phyloP scores from a whole-genome alignment of 2,329 filamentous ascomycete species.

The Claviceps digitariae region DNA sequence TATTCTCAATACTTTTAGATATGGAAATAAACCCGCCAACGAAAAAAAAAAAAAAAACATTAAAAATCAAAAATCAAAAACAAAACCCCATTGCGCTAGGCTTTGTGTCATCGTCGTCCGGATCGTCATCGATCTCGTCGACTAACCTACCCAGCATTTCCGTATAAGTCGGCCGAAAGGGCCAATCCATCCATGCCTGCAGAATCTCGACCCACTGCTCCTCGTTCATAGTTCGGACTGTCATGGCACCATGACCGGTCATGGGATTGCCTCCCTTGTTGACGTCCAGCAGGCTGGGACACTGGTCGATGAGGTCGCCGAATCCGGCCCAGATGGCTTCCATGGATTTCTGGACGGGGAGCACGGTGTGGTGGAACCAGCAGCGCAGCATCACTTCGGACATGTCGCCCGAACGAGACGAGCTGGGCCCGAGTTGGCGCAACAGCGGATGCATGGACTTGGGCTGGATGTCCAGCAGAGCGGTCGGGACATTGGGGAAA shows the following conservation, averaged over 20 bases:
- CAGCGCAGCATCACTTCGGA: constrained; percentile 34
- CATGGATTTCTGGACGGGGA: constrained; percentile 31
- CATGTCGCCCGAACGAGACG: constrained; percentile 30
- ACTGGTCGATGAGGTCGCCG: constrained; percentile 33
- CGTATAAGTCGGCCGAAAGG: constrained; percentile 39
- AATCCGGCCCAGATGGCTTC: constrained; percentile 47
- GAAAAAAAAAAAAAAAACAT: too few species aligned
- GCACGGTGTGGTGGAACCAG: constrained; percentile 30
- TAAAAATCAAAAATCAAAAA: neutral
- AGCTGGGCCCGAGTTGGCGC: constrained; percentile 27
- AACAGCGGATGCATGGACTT: constrained; percentile 35
- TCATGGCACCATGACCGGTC: constrained; percentile 26
- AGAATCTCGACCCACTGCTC: constrained; percentile 44
- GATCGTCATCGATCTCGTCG: constrained; percentile 15
- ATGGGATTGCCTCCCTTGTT: constrained; percentile 30
- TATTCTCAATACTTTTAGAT: too few species aligned
- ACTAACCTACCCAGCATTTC: constrained; percentile 32
- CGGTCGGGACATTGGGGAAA: constrained; percentile 44
- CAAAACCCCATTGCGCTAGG: constrained; percentile 7
- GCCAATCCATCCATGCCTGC: constrained; percentile 51
- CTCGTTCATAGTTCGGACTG: constrained; percentile 34
- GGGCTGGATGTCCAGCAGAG: constrained; percentile 56
- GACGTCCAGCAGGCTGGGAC: constrained; percentile 35
- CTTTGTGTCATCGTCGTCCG: constrained; percentile 15
- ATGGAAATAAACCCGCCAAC: too few species aligned